Base-by-base conservation (phyloP, 176 grass and related monocot species). In the Microstegium vimineum region DNA sequence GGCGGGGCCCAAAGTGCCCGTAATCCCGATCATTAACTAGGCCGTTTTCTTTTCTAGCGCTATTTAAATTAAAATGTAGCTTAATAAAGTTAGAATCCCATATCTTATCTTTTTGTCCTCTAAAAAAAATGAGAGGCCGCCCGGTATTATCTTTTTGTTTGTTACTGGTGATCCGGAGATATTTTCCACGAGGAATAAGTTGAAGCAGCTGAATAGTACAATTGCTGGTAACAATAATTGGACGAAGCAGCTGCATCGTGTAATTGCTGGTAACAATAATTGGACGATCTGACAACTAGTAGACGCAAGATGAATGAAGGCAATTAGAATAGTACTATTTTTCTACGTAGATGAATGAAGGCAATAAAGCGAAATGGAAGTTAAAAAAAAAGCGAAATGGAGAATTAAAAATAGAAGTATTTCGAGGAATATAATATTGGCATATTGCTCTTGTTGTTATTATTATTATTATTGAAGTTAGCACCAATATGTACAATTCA, bases 401-500 rank as follows among this genome's bases (percentile, higher is more conserved):
- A 40, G 23, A 70, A 26, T 0, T 47, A 12, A 23, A n/a, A 40
- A 14, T 4, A 12, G 13, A n/a, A 40, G 7, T 4, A 12, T 14
- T 41, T 69, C 34, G 8, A 41, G 36, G 22, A 41, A 69, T 14
- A n/a, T n/a, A n/a, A n/a, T n/a, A n/a, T n/a, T n/a, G n/a, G n/a
- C n/a, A n/a, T n/a, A 14, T 10, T 25, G 23, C 15, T 5, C 52
- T 56, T 10, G 22, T 56, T n/a, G 52, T 20, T 56, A 5, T 22
- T 46, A 2, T 20, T 56, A 5, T 22, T 46, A 2, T 26, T 83
- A 63, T 66, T 73, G 2, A 6, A 34, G 15, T n/a, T 22, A 84
- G 57, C n/a, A 75, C 37, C 23, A 63, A 5, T 85, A 76, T 90
- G 54, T 86, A 78, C 88, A 90, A 17, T 81, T 85, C 25, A 15